Conservation (phyloP, 2,329 filamentous ascomycete species). For the Fusarium acutatum region DNA sequence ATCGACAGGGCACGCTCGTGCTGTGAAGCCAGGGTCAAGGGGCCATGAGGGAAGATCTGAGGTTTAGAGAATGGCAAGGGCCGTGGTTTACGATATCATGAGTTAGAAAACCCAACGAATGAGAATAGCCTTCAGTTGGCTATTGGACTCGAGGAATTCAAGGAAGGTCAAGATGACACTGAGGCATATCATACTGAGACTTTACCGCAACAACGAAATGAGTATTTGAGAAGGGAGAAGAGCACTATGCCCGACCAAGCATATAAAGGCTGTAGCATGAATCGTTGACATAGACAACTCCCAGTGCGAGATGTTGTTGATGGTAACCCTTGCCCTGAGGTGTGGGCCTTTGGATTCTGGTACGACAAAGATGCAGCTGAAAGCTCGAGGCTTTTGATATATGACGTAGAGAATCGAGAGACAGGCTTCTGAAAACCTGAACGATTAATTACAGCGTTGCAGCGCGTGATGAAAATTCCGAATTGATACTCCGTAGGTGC, state of each 20-base stretch:
- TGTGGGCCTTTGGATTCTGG: not conserved
- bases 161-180: not conserved
- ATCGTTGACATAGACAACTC: not conserved
- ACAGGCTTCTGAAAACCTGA: slow-evolving; percentile 6
- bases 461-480: slow-evolving; percentile 16
- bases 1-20: slow-evolving; percentile 30
- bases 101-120: not conserved
- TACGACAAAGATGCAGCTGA: not conserved
- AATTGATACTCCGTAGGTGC: not conserved
- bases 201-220: slow-evolving; percentile 1
- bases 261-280: not conserved
- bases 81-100: not conserved
- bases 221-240: not conserved
- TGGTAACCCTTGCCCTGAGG: not conserved
- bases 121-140: not conserved
- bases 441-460: slow-evolving; percentile 17
- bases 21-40: slow-evolving; percentile 5
- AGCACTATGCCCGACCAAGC: not conserved
- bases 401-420: slow-evolving; percentile 20
- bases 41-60: not conserved
- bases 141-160: not conserved
- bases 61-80: not conserved
- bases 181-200: not conserved
- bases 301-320: not conserved
- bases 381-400: not conserved